Evolutionary conservation across 2,329 filamentous ascomycete genomes (phyloP).

Genomic region (Aspergillus tanneri): DNA sequence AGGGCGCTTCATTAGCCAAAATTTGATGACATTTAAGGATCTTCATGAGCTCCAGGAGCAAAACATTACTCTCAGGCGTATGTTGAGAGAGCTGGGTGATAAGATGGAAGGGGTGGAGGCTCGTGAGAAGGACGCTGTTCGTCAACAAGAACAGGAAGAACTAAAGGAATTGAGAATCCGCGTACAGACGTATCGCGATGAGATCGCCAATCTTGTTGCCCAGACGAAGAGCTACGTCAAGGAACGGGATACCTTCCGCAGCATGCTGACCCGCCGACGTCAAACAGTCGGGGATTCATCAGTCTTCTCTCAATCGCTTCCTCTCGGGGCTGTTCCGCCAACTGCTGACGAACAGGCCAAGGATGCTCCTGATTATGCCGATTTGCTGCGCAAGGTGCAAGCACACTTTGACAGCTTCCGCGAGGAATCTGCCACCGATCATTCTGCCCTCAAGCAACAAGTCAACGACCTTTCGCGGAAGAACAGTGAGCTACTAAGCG

Average conservation of each 20-base stretch:
- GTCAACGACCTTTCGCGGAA: slow-evolving; percentile 77
- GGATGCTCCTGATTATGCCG: slow-evolving; percentile 69
- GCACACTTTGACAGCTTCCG: slow-evolving; percentile 86
- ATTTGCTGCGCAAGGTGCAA: slow-evolving; percentile 82
- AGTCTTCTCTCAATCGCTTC: slow-evolving; percentile 69
- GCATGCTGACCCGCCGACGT: slow-evolving; percentile 78
- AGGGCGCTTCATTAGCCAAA: slow-evolving; percentile 82
- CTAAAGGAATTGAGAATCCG: slow-evolving; percentile 71
- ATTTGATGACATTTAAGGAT: slow-evolving; percentile 85
- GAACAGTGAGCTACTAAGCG: slow-evolving; percentile 77
- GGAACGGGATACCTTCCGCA: slow-evolving; percentile 96
- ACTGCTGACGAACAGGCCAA: slow-evolving; percentile 43
- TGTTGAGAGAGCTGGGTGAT: slow-evolving; percentile 80
- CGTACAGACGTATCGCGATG: slow-evolving; percentile 76
- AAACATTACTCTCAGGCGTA: slow-evolving; percentile 78
- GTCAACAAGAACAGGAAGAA: slow-evolving; percentile 62
- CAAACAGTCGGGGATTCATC: slow-evolving; percentile 60
- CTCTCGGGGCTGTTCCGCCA: slow-evolving; percentile 53
- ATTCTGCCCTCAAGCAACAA: slow-evolving; percentile 79
- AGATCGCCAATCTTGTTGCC: slow-evolving; percentile 75
- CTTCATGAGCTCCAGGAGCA: slow-evolving; percentile 81
- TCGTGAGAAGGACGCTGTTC: slow-evolving; percentile 56
- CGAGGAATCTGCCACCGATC: slow-evolving; percentile 78
- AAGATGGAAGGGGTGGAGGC: slow-evolving; percentile 91
- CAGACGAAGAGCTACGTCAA: slow-evolving; percentile 91